Conservation (phyloP, 352 stramenopile species). For the Phytophthora fragariae region DNA sequence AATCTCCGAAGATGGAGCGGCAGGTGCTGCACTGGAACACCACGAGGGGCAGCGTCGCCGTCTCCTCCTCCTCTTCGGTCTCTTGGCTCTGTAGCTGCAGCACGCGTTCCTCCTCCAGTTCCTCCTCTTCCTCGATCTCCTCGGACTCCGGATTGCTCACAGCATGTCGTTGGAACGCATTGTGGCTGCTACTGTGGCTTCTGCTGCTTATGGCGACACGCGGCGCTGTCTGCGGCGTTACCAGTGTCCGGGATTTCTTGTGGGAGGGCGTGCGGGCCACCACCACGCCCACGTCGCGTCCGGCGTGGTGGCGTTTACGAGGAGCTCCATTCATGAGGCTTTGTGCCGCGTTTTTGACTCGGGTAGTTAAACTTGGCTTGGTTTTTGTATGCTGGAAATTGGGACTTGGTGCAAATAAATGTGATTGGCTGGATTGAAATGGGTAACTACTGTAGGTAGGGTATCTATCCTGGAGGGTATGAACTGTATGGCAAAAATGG, state of each 20-base stretch:
- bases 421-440: slow-evolving; percentile 25
- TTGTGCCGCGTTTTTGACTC: not conserved
- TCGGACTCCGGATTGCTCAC: slow-evolving; percentile 41
- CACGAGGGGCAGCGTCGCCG: slow-evolving; percentile 69
- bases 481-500: slow-evolving; percentile 6
- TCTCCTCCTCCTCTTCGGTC: slow-evolving; percentile 48
- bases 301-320: slow-evolving; percentile 53
- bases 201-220: slow-evolving; percentile 13
- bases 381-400: slow-evolving; percentile 3
- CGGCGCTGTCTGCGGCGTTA: slow-evolving; percentile 25
- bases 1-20: slow-evolving; percentile 85
- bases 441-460: not conserved
- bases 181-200: slow-evolving; percentile 7
- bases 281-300: slow-evolving; percentile 24
- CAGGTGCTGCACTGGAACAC: slow-evolving; percentile 89
- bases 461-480: too few species aligned
- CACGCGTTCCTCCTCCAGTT: slow-evolving; percentile 22
- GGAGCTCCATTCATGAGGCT: slow-evolving; percentile 51
- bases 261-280: slow-evolving; percentile 34
- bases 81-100: slow-evolving; percentile 26
- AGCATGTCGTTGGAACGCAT: slow-evolving; percentile 17
- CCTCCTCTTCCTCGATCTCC: slow-evolving; percentile 47
- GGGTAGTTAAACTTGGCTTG: not conserved
- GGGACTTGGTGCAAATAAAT: slow-evolving; percentile 22
- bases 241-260: slow-evolving; percentile 40